Base-by-base conservation (phyloP, 2,329 filamentous ascomycete species). In the Botrytis medusae region DNA sequence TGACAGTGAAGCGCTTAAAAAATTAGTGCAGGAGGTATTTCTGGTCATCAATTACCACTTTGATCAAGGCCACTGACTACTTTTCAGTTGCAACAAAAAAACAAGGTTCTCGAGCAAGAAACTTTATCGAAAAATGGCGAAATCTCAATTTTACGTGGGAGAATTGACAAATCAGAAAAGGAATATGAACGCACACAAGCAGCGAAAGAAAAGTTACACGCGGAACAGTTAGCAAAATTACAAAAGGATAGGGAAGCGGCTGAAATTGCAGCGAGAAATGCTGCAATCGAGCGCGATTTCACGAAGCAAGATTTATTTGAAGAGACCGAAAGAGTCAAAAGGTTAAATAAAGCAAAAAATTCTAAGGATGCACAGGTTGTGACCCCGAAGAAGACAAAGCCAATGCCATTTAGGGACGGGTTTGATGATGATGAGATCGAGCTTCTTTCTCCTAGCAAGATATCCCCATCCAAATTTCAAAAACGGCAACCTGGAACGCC, bases 141-240 rank as follows among this genome's bases (percentile, higher is more conserved):
- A 80, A 90, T 90, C 42, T 87, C 91, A 69, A 94, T 95, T 74
- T 86, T 95, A n/a, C 89, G 93, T 48, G 87, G 88, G 74, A 93
- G 93, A 74, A 86, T 89, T 59, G 87, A 91, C 68, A 91, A 89
- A 77, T 84, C 86, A 0, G 84, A 85, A 25, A 87, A 88, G 69
- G 87, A 90, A 64, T 88, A 91, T 78, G 89, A 93, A 68, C 86
- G 87, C 37, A 87, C 91, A 77, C 81, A 95, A 37, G 83, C 85
- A 32, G 85, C 87, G 9, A 83, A 93, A 72, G 89, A 89, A 77
- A 90, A 90, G 76, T 82, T 88, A 75, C 89, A 90, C 77, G 86
- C 86, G 1, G 91, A 94, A 69, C 88, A 91, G 75, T 73, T 90
- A 16, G 87, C 88, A 8, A 90, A 88, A 78, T 87, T 92, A 68